A percentile compares a stretch with the other conserved stretches of the same genome.
These are phyloP conservation scores for Posidonia australis DNA, from an alignment of 106 monocot species.

Conservation along the genomic window DNA sequence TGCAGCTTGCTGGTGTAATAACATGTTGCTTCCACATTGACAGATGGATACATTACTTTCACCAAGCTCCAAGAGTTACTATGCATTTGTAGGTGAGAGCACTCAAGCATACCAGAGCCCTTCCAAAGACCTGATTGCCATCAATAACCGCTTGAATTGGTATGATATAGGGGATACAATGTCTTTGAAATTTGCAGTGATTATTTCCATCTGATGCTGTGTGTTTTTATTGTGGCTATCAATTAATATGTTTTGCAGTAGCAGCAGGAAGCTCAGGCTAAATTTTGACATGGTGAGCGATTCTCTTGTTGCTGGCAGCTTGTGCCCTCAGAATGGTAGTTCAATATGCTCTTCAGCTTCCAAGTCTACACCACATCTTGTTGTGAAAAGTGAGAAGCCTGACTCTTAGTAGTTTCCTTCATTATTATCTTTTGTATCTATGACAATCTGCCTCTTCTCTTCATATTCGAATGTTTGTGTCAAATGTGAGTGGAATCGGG, in stretches of 20 bases:
- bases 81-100: slow-evolving; percentile 92
- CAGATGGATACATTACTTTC: slow-evolving; percentile 87
- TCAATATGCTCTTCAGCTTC: slow-evolving; percentile 15
- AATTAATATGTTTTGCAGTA: slow-evolving; percentile 8
- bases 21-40: background rate
- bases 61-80: slow-evolving; percentile 95
- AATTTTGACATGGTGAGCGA: slow-evolving; percentile 84
- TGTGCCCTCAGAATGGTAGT: slow-evolving; percentile 44
- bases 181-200: background rate
- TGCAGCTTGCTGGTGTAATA: background rate
- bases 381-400: background rate
- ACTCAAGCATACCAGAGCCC: slow-evolving; percentile 96
- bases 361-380: background rate
- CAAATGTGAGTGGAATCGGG: background rate
- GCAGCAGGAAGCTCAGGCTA: slow-evolving; percentile 60
- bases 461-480: background rate
- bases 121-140: slow-evolving; percentile 82
- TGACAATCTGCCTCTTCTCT: background rate
- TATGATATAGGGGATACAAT: slow-evolving; percentile 10
- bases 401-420: background rate
- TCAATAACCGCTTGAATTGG: slow-evolving; percentile 80
- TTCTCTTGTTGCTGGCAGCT: slow-evolving; percentile 60
- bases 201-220: no score
- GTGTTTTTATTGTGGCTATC: background rate
- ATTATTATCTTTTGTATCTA: background rate